Conservation (phyloP, 306 rosid genomes). For the Prunus mira region DNA sequence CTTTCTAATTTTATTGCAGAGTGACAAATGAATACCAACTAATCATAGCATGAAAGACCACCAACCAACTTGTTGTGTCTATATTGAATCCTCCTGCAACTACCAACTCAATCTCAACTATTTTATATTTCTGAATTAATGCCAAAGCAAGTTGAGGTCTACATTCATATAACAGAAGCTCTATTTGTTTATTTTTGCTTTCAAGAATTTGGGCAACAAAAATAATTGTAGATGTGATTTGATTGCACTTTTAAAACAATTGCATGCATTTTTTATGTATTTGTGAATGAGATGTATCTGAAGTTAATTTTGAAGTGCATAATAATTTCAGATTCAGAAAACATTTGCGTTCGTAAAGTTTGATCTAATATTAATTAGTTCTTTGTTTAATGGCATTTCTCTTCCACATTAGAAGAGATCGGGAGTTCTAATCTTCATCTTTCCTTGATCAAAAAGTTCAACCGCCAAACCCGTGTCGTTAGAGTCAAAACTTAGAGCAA, state of each 20-base stretch:
- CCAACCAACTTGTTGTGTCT: conserved; percentile 10
- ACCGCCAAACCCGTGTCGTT: not conserved
- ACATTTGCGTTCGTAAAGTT: no score
- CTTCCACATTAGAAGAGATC: not conserved
- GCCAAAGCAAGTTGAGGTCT: not conserved
- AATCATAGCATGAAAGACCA: conserved; percentile 11
- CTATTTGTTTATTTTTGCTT: not conserved
- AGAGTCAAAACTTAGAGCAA: no score
- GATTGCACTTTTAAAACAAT: not conserved
- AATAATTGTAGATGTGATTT: not conserved
- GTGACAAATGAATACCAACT: conserved; percentile 17
- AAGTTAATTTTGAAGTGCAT: not conserved
- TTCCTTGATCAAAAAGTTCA: not conserved
- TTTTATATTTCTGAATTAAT: not conserved
- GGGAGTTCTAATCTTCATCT: not conserved
- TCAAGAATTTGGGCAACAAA: not conserved
- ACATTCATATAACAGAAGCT: not conserved
- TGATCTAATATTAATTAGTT: not conserved
- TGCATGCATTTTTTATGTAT: not conserved
- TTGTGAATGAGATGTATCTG: not conserved
- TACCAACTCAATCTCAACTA: not conserved
- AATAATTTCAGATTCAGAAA: no score
- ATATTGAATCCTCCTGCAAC: conserved; percentile 12
- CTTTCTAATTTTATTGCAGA: not conserved
- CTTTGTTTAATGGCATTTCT: not conserved